Evolutionary conservation across 2,329 filamentous ascomycete species (phyloP), one percentile per base, ranked within the genome.

Genomic region (Botrytis squamosa): DNA sequence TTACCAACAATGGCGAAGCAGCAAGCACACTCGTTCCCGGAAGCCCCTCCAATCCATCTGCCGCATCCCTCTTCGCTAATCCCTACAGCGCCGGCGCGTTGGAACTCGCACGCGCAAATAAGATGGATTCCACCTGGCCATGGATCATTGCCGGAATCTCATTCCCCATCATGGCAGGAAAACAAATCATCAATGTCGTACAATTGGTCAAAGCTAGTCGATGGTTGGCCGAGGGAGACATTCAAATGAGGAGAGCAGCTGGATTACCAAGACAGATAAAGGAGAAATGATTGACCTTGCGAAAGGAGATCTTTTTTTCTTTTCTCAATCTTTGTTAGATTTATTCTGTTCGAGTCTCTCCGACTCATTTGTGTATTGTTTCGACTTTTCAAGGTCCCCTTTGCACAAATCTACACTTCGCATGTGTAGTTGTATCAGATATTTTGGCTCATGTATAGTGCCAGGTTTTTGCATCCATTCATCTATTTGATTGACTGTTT

Each of bases 181-280:
- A 99, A 88, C 96, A 99, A 82, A 87, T 92, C 80, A 93, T 98
- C 86, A 99, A 99, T 80, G 87, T 98, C 69, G 88, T 98, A 66
- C 96, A 99, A 86, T 88, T 99, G 79, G 89, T 97, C 80, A 97
- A 98, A 84, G 96, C 96, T 10, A 95, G 94, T 83, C 90, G 90
- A 81, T 97, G 93, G 91, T 87, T 99, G 57, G 96, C 94, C 0
- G 95, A 98, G 84, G 94, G 94, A n/a, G 96, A 99, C 80, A 83
- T 92, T 52, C 87, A 89, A 79, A 85, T 87, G 75, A 88, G 94
- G 79, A 88, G 82, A 77, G 85, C 83, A 38, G 83, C 82, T 75
- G 89, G 89, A 5, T 80, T 90, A 42, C 86, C 88, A 38, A 86
- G 85, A 77, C 85, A 84, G 81, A 82, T 82, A 76, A 81, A 80